Percentiles rank a stretch among this genome's conserved stretches.
These are phyloP conservation scores for Xerocomellus chrysenteron DNA, from an alignment of 768 basidiomycete species.

Conservation along the genomic window DNA sequence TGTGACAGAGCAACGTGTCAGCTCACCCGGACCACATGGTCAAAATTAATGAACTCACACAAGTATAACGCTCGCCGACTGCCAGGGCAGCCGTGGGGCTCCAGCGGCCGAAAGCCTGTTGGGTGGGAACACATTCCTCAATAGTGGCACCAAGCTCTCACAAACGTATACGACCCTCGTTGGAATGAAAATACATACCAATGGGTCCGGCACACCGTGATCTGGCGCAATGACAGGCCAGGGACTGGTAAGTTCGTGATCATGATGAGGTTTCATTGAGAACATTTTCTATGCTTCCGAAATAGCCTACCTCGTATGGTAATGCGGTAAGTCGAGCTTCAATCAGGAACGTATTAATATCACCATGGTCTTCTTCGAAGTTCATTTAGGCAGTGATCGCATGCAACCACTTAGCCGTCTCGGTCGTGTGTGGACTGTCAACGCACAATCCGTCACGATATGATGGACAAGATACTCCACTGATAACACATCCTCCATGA, in stretches of 20 bases:
- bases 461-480: too few relatives aligned
- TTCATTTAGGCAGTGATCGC: constrained; percentile 2
- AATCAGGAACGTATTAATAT: constrained; percentile 4
- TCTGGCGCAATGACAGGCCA: not conserved
- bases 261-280: not conserved
- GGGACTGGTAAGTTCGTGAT: not conserved
- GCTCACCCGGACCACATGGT: constrained; percentile 1
- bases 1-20: not conserved
- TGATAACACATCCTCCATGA: not conserved
- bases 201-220: not conserved
- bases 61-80: not conserved
- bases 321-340: constrained; percentile 10
- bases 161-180: not conserved
- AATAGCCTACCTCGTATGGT: constrained; percentile 5
- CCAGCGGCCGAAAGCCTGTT: not conserved
- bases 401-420: not conserved
- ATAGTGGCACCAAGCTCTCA: constrained; percentile 1
- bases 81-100: not conserved
- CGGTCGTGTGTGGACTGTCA: not conserved
- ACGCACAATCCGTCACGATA: not conserved
- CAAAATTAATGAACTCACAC: not conserved
- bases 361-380: constrained; percentile 11
- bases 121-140: not conserved
- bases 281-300: not conserved
- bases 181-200: not conserved